Evolutionary conservation across 345 rosid genomes (phyloP), one percentile per base, ranked within the genome.

Genomic region (Eucalyptus sp.): DNA sequence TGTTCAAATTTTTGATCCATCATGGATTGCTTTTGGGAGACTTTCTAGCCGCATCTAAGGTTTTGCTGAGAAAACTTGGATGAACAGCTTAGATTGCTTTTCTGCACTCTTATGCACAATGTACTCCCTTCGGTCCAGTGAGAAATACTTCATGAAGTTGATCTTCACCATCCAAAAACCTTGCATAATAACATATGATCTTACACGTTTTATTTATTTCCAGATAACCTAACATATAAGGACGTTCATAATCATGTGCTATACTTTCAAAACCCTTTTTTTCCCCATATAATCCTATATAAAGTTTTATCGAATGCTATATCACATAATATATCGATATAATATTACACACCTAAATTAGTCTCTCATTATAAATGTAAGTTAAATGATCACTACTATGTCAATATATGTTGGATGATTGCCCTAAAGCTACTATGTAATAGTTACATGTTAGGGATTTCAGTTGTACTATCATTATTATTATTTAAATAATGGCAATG

Each of bases 341-440:
- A 12, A 3, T 27, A 27, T 60, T 5, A 27, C 2, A 0, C 2
- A 12, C 11, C 41, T 15, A 4, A 31, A 14, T 16, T 2, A n/a
- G 33, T 31, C 16, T 66, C 20, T 66, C 4, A 3, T 64, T 13
- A 29, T 11, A 8, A 29, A 64, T 29, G 4, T 7, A 29, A 7
- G 41, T 64, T 7, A 7, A 14, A 14, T 0, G 10, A 64, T 29
- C 5, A 15, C 20, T 13, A 4, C 76, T 31, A n/a, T 2, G 2
- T 29, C 17, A 7, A 15, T 31, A 8, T n/a, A 7, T 64, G 41
- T 41, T 41, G 41, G 41, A 41, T 41, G 41, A 41, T 41, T 41
- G 41, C 41, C 41, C 41, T 41, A 41, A 41, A 41, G 41, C 41
- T 41, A 41, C 41, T 41, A 41, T 41, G 41, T 5, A 41, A 41